Evolutionary conservation across 441 rosid species (phyloP).

Genomic region (Corymbia citriodora): DNA sequence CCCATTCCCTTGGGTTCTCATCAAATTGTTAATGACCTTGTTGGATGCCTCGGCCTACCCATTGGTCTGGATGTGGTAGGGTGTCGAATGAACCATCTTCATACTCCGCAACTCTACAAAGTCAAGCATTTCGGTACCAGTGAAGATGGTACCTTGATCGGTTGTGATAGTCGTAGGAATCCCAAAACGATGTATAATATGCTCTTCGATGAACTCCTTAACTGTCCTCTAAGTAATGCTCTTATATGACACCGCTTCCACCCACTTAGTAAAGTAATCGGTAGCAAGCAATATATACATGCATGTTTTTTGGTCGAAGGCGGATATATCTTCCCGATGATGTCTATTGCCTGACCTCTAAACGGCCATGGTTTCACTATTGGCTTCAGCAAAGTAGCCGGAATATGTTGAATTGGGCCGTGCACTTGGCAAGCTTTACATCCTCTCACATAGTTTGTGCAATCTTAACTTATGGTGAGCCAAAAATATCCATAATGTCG

Average conservation of each 20-base stretch:
- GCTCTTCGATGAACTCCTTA: too few species aligned
- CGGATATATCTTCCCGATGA: neutral
- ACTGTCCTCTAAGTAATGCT: too few species aligned
- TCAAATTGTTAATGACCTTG: too few species aligned
- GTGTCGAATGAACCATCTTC: neutral
- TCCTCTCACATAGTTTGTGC: neutral
- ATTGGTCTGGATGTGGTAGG: neutral
- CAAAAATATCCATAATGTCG: neutral
- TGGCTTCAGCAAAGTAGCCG: too few species aligned
- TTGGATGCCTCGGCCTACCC: too few species aligned
- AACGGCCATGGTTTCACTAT: neutral
- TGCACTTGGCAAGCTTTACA: neutral
- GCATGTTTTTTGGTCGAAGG: neutral
- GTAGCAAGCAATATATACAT: too few species aligned
- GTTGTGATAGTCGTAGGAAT: too few species aligned
- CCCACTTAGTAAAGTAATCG: too few species aligned
- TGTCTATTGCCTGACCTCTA: neutral
- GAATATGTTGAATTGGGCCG: neutral
- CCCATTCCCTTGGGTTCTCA: neutral
- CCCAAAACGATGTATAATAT: too few species aligned
- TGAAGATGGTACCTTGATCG: neutral
- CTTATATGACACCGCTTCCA: too few species aligned
- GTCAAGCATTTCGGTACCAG: neutral
- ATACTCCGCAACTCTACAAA: neutral
- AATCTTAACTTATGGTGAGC: neutral